Evolutionary conservation across 176 grass and related monocot species (phyloP).

Genomic region (Calamus simplicifolius): DNA sequence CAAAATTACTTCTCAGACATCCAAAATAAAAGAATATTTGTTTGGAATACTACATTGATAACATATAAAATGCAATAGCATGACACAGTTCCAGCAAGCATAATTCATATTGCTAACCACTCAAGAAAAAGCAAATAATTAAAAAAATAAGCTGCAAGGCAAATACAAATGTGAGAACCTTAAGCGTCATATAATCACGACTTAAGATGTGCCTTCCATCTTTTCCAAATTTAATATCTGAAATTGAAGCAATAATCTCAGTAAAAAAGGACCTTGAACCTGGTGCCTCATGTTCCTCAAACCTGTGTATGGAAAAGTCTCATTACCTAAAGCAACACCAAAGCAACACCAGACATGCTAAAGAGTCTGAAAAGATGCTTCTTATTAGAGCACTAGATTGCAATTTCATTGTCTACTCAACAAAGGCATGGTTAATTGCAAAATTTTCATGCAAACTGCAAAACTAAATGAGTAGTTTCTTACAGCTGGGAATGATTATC

Average conservation of each 20-base stretch:
- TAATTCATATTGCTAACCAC: too few relatives aligned
- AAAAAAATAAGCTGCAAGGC: not conserved
- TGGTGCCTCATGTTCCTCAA: conserved; percentile 72
- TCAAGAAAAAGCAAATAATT: too few relatives aligned
- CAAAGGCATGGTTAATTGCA: too few relatives aligned
- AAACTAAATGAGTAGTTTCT: conserved; percentile 28
- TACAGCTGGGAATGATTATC: conserved; percentile 80
- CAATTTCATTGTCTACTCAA: too few relatives aligned
- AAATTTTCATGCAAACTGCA: not conserved
- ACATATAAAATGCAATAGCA: too few relatives aligned
- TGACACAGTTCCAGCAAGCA: too few relatives aligned
- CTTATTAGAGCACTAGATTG: too few relatives aligned
- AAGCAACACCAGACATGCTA: conserved; percentile 4
- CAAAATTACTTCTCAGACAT: too few relatives aligned
- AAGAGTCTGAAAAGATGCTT: not conserved
- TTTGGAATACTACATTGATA: too few relatives aligned
- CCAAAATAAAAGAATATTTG: too few relatives aligned
- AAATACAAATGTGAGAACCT: conserved; percentile 40
- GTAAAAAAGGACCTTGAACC: conserved; percentile 98
- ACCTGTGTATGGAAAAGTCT: conserved; percentile 38
- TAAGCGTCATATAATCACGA: conserved; percentile 96
- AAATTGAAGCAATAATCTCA: conserved; percentile 99
- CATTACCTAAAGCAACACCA: conserved; percentile 28
- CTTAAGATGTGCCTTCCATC: conserved; percentile 90
- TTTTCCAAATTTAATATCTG: conserved; percentile 88